Evolutionary conservation across 331 rosid genomes (phyloP).

Genomic region (Telfairia occidentalis): DNA sequence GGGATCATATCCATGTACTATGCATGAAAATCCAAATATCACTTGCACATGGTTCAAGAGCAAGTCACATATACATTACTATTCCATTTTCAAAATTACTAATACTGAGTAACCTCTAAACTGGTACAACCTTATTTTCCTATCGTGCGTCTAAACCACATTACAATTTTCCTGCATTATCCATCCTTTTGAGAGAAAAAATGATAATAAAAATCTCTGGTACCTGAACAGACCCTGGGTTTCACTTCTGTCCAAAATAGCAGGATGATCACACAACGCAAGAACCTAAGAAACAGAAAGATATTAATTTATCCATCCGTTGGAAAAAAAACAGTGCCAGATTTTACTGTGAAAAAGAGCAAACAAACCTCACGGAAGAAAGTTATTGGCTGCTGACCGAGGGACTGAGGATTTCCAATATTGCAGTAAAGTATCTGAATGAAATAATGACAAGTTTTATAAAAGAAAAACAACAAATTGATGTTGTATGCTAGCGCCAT

Average conservation of each 20-base stretch:
- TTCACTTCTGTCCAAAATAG: conserved; percentile 73
- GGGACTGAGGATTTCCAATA: conserved; percentile 98
- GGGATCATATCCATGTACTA: background rate
- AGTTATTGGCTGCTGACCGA: conserved; percentile 82
- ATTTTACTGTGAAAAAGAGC: background rate
- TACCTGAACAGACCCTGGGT: conserved; percentile 96
- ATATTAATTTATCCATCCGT: background rate
- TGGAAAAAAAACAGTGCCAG: conserved; percentile 1
- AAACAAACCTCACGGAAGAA: conserved; percentile 86
- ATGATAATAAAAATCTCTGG: background rate
- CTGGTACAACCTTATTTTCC: background rate
- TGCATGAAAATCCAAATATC: background rate
- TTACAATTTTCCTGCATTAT: background rate
- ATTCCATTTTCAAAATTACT: background rate
- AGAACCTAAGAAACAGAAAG: conserved; percentile 45
- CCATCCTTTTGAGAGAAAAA: background rate
- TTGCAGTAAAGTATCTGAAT: conserved; percentile 82
- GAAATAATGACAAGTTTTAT: background rate
- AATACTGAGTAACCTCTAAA: background rate
- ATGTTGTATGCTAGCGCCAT: background rate
- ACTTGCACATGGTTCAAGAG: background rate
- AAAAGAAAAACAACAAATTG: background rate
- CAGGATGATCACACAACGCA: conserved; percentile 75
- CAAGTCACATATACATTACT: background rate
- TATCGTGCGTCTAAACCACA: background rate